These are phyloP conservation scores for Acacia pycnantha DNA, from an alignment of 331 rosid genomes.

Conservation along the genomic window DNA sequence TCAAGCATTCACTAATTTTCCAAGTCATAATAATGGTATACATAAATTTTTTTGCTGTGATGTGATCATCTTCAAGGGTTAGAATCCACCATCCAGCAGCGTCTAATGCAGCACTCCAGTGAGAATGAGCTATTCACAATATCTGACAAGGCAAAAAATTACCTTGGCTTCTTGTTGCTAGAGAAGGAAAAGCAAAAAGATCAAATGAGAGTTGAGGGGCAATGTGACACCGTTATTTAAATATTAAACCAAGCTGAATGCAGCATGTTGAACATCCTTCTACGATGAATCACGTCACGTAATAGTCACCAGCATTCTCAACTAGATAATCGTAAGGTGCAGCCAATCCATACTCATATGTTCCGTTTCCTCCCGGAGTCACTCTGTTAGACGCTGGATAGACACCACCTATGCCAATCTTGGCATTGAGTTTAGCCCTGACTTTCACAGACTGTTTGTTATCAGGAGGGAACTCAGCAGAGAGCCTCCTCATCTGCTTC, in stretches of 20 bases:
- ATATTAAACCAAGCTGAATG: conserved; percentile 32
- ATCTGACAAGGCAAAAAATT: conserved; percentile 53
- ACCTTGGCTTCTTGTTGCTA: conserved; percentile 55
- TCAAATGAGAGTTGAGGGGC: conserved; percentile 18
- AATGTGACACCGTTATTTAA: conserved; percentile 26
- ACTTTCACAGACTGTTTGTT: conserved; percentile 75
- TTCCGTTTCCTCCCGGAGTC: conserved; percentile 52
- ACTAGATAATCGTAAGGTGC: conserved; percentile 77
- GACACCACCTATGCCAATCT: conserved; percentile 61
- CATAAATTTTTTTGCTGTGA: conserved; percentile 26
- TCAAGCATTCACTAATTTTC: conserved; percentile 32
- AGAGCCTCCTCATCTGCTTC: conserved; percentile 98
- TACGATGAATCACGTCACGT: conserved; percentile 44
- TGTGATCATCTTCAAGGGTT: conserved; percentile 41
- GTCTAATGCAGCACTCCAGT: conserved; percentile 37
- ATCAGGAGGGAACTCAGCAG: conserved; percentile 87
- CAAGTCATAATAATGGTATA: conserved; percentile 33
- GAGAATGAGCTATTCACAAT: conserved; percentile 61
- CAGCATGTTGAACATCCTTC: conserved; percentile 39
- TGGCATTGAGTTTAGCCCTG: conserved; percentile 66
- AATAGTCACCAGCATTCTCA: conserved; percentile 62
- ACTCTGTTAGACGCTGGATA: conserved; percentile 55
- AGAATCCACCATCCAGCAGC: conserved; percentile 46
- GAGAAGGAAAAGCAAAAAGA: conserved; percentile 1
- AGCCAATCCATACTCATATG: conserved; percentile 60